phyloP scores from a whole-genome alignment of 371 early-diverging fungal genomes.

The Dichotomocladium elegans region DNA sequence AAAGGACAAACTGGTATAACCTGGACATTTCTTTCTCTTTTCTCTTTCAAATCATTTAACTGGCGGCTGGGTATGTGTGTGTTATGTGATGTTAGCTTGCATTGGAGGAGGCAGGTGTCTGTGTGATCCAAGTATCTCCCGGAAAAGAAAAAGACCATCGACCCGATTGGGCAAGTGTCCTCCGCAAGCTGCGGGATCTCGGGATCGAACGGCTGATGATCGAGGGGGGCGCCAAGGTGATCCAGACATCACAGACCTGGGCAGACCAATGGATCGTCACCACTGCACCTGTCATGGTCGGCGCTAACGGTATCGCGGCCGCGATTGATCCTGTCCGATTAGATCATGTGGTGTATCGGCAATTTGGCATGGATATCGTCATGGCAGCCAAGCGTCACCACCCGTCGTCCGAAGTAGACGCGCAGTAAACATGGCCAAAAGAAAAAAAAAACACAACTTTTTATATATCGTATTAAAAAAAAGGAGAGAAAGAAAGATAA shows the following conservation, averaged over 20 bases:
- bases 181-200: constrained; percentile 16
- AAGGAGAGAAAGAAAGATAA: too few species aligned
- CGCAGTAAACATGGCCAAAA: too few species aligned
- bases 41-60: too few species aligned
- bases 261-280: constrained; percentile 70
- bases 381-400: constrained; percentile 10
- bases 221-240: constrained; percentile 88
- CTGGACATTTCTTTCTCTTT: too few species aligned
- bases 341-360: constrained; percentile 12
- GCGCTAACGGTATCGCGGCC: constrained; percentile 49
- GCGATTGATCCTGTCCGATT: constrained; percentile 3
- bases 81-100: constrained; percentile 6
- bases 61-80: too few species aligned
- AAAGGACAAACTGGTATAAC: not conserved
- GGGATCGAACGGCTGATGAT: constrained; percentile 75
- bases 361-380: constrained; percentile 28
- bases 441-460: too few species aligned
- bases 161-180: constrained; percentile 11
- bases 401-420: too few species aligned
- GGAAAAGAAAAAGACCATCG: constrained; percentile 3
- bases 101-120: constrained; percentile 47
- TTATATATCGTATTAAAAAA: too few species aligned
- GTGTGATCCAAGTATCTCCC: constrained; percentile 25
- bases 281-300: constrained; percentile 72
- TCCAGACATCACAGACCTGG: constrained; percentile 46